Evolutionary conservation across 2,329 filamentous ascomycete species (phyloP).

Genomic region (Pseudogymnoascus sp.): DNA sequence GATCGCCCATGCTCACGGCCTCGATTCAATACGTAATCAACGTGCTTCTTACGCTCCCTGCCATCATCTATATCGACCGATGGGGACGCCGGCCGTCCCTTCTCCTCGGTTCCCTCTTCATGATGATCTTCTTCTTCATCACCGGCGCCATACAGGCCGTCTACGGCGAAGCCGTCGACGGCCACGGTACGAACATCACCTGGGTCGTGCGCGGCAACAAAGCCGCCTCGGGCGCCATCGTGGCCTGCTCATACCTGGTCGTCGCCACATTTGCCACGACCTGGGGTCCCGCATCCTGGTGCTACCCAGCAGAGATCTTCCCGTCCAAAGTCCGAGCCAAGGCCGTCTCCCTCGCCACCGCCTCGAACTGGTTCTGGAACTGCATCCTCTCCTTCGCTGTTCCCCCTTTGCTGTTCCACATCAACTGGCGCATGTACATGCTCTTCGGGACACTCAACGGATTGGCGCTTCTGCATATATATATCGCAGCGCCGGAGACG

Average conservation of each 20-base stretch:
- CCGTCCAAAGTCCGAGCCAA: constrained; percentile 64
- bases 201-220: constrained; percentile 49
- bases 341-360: constrained; percentile 65
- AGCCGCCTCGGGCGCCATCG: constrained; percentile 53
- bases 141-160: constrained; percentile 55
- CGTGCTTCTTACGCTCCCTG: constrained; percentile 68
- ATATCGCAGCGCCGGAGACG: constrained; percentile 60
- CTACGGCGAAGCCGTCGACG: constrained; percentile 46
- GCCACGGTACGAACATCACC: constrained; percentile 39
- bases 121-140: constrained; percentile 56
- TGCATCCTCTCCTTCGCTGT: constrained; percentile 53
- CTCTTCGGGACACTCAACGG: constrained; percentile 69
- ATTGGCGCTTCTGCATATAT: constrained; percentile 61
- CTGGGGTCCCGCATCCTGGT: constrained; percentile 44
- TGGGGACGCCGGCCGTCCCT: constrained; percentile 66
- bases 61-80: constrained; percentile 65
- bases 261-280: constrained; percentile 61
- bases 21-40: constrained; percentile 74
- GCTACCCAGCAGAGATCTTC: constrained; percentile 61
- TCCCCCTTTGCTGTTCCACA: constrained; percentile 44
- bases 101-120: constrained; percentile 56
- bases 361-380: constrained; percentile 70
- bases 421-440: constrained; percentile 62
- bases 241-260: constrained; percentile 65
- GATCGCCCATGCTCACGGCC: constrained; percentile 55